Evolutionary conservation across 495 filamentous ascomycete species (phyloP).

Genomic region (Aspergillus nanangensis): DNA sequence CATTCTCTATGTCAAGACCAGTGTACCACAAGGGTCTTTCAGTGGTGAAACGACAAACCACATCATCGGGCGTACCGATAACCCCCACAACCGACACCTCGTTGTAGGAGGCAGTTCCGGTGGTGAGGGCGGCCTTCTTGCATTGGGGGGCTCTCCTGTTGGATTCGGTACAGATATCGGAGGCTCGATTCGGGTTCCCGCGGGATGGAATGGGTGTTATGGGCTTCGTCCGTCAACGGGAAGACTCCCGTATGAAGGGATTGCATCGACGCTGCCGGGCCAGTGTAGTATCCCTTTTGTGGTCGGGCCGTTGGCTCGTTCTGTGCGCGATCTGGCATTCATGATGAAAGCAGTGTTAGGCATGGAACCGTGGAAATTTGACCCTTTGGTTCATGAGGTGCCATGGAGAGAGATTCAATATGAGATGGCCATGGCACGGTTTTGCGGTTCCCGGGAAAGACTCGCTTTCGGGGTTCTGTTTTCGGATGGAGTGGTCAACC

Average conservation of each 20-base stretch:
- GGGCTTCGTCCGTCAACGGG: conserved; percentile 58
- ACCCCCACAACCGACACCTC: conserved; percentile 51
- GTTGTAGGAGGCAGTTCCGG: conserved; percentile 61
- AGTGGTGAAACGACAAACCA: conserved; percentile 51
- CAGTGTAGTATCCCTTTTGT: conserved; percentile 27
- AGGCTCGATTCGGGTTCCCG: conserved; percentile 63
- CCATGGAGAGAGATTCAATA: conserved; percentile 38
- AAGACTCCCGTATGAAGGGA: conserved; percentile 51
- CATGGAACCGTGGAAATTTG: too few species aligned
- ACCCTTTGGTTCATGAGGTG: too few species aligned
- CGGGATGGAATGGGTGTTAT: conserved; percentile 59
- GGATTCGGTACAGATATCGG: conserved; percentile 69
- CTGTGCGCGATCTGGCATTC: too few species aligned
- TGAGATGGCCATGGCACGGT: conserved; percentile 41
- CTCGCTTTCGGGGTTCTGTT: conserved; percentile 48
- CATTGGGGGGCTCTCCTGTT: conserved; percentile 51
- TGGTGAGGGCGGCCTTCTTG: conserved; percentile 63
- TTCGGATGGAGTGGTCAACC: conserved; percentile 49
- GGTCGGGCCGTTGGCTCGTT: too few species aligned
- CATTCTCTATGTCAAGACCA: conserved; percentile 61
- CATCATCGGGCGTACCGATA: conserved; percentile 46
- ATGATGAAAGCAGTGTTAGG: too few species aligned
- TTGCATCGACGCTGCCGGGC: too few species aligned
- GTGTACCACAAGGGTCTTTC: conserved; percentile 52
- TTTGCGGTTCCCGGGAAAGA: conserved; percentile 18